A percentile compares a stretch with the other conserved stretches of the same genome.
These are phyloP conservation scores for Phyllosticta citrichinensis DNA, from an alignment of 2,329 filamentous ascomycete species.

Conservation along the genomic window DNA sequence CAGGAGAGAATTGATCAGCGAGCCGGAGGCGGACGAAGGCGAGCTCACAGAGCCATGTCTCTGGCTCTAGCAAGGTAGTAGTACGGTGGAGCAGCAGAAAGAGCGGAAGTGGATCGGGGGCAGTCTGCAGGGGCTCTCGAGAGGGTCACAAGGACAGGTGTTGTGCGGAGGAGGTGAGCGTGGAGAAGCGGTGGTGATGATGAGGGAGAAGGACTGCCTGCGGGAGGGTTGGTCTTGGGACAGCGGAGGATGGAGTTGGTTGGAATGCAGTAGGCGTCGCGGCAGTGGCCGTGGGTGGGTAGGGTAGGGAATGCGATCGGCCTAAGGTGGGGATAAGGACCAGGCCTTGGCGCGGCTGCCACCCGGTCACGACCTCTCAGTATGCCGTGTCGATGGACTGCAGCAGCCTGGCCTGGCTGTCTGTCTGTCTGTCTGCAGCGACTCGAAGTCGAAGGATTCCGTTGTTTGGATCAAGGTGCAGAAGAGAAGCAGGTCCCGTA, in stretches of 20 bases:
- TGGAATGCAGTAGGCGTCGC: background rate
- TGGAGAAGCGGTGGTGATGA: background rate
- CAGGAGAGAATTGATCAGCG: background rate
- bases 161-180: background rate
- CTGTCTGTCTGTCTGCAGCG: background rate
- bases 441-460: too few species aligned
- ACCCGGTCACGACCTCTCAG: background rate
- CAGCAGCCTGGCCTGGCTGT: too few species aligned
- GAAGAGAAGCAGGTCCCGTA: background rate
- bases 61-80: background rate
- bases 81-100: background rate
- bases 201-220: background rate
- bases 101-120: background rate
- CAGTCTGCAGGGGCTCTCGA: background rate
- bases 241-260: background rate
- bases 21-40: conserved; percentile 9
- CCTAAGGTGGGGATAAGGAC: background rate
- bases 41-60: conserved; percentile 26
- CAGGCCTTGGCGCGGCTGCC: background rate
- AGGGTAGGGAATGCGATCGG: background rate
- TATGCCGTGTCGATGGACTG: too few species aligned
- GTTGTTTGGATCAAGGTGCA: background rate
- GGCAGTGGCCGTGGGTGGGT: background rate
- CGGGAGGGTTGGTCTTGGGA: background rate
- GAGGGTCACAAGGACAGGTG: background rate